Percentiles rank a stretch among this genome's conserved stretches.
phyloP scores from a whole-genome alignment of 495 filamentous ascomycete species.

The Trichoderma gamsii region DNA sequence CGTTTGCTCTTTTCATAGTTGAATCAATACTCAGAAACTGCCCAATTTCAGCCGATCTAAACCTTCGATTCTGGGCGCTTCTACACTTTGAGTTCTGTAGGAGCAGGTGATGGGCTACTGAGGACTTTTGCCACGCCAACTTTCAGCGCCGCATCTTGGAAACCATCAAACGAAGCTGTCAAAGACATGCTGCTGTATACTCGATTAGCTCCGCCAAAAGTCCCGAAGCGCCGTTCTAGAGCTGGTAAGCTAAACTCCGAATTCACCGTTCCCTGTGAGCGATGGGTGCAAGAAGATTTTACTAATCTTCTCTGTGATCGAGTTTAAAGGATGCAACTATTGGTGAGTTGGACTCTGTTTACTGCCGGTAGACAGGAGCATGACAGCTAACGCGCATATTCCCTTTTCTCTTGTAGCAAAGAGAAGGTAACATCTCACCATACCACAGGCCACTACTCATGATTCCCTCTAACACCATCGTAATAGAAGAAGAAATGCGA shows the following conservation, averaged over 20 bases:
- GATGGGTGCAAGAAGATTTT: background rate
- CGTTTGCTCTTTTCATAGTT: background rate
- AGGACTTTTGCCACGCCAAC: background rate
- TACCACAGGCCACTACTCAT: background rate
- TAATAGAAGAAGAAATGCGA: conserved; percentile 61
- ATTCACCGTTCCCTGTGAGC: background rate
- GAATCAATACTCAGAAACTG: background rate
- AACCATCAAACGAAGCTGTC: background rate
- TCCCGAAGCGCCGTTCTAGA: conserved; percentile 55
- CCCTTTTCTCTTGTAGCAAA: conserved; percentile 31
- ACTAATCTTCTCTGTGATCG: background rate
- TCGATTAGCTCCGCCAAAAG: conserved; percentile 50
- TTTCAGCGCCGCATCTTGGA: background rate
- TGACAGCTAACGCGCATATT: conserved; percentile 6
- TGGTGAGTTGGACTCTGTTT: conserved; percentile 41
- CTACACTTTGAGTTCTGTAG: background rate
- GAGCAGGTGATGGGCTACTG: conserved; percentile 1
- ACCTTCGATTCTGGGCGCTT: background rate
- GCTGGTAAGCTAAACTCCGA: conserved; percentile 45
- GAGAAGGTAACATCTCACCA: conserved; percentile 36
- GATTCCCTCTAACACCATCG: background rate
- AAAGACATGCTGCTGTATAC: conserved; percentile 52
- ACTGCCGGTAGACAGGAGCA: conserved; percentile 18
- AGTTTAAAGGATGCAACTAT: conserved; percentile 45
- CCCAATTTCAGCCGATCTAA: background rate